Conservation (phyloP, 2,329 filamentous ascomycete species). For the Pseudogymnoascus verrucosus region DNA sequence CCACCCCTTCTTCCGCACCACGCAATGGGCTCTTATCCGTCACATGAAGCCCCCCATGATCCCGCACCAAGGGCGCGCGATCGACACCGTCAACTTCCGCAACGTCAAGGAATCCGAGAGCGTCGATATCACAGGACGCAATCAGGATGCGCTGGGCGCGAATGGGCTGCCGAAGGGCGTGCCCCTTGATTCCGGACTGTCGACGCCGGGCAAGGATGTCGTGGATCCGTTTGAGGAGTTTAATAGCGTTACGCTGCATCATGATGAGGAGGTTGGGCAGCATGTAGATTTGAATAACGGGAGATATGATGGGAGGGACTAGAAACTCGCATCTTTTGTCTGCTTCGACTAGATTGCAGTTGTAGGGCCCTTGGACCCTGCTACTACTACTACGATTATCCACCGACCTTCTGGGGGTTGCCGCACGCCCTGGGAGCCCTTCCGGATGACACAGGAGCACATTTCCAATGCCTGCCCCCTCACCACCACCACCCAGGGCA, state of each 20-base stretch:
- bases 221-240: slow-evolving; percentile 96
- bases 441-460: neutral
- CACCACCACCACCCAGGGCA: neutral
- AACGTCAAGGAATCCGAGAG: slow-evolving; percentile 97
- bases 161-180: slow-evolving; percentile 58
- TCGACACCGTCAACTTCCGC: slow-evolving; percentile 94
- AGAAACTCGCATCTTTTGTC: neutral
- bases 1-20: slow-evolving; percentile 92
- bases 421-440: neutral
- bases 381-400: neutral
- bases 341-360: neutral
- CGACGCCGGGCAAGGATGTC: slow-evolving; percentile 74
- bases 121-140: slow-evolving; percentile 67
- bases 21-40: slow-evolving; percentile 92
- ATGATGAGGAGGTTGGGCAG: slow-evolving; percentile 62
- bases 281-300: slow-evolving; percentile 9
- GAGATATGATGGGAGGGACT: slow-evolving; percentile 3
- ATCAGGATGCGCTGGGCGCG: slow-evolving; percentile 33
- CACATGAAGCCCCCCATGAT: slow-evolving; percentile 98
- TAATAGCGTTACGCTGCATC: slow-evolving; percentile 94
- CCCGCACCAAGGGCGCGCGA: slow-evolving; percentile 78
- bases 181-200: slow-evolving; percentile 74
- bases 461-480: neutral
- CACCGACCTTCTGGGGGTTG: neutral
- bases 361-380: neutral